Evolutionary conservation across 495 filamentous ascomycete genomes (phyloP).

Genomic region (Polyplosphaeria fusca): DNA sequence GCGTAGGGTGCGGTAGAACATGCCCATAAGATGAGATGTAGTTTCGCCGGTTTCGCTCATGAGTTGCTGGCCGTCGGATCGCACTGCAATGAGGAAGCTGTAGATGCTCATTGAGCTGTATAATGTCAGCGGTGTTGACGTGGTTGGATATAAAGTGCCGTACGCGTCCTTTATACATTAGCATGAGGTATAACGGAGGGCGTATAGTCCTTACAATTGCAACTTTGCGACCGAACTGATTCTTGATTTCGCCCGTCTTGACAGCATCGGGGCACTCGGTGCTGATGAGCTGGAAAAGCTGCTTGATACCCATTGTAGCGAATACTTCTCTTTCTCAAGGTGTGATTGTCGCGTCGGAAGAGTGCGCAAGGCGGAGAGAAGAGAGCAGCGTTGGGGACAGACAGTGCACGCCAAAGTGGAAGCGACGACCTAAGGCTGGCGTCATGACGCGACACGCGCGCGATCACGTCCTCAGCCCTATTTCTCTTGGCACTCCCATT

Average conservation of each 20-base stretch:
- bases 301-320: constrained; percentile 83
- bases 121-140: constrained; percentile 34
- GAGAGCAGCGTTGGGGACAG: neutral
- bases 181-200: neutral
- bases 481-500: constrained; percentile 20
- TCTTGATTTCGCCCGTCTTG: constrained; percentile 95
- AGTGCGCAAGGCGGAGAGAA: neutral
- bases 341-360: neutral
- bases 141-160: constrained; percentile 31
- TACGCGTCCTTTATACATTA: constrained; percentile 72
- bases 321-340: no score
- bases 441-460: constrained; percentile 25
- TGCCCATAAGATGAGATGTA: constrained; percentile 96
- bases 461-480: constrained; percentile 24
- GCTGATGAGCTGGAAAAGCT: constrained; percentile 79
- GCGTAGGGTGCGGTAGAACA: constrained; percentile 97
- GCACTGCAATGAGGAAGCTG: constrained; percentile 95
- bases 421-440: constrained; percentile 5
- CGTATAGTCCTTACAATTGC: constrained; percentile 68
- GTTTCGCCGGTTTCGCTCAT: constrained; percentile 92
- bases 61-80: constrained; percentile 92
- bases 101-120: constrained; percentile 96
- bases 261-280: constrained; percentile 92
- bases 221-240: constrained; percentile 95
- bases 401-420: neutral